Percentiles rank a stretch among this genome's conserved stretches.
phyloP scores from a whole-genome alignment of 441 rosid genomes.

The Pelargonium hybrid region DNA sequence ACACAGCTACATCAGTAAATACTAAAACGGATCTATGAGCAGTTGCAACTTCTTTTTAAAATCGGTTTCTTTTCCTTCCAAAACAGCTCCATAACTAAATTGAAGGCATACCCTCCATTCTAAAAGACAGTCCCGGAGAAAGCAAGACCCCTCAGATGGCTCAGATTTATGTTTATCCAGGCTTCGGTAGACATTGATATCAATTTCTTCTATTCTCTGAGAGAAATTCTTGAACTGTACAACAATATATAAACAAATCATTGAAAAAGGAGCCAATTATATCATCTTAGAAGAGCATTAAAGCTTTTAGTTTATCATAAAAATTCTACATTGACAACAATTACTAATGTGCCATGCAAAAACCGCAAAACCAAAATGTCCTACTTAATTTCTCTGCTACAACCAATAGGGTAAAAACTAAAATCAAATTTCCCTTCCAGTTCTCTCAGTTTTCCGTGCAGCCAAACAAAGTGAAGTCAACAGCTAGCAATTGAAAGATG shows the following conservation, averaged over 20 bases:
- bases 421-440: neutral
- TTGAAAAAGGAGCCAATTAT: neutral
- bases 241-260: neutral
- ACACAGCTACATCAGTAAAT: neutral
- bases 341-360: neutral
- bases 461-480: neutral
- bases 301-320: neutral
- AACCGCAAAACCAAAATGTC: neutral
- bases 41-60: neutral
- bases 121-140: conserved; percentile 63
- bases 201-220: conserved; percentile 62
- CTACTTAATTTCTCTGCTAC: neutral
- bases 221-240: conserved; percentile 66
- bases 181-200: conserved; percentile 59
- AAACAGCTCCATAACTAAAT: neutral
- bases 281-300: neutral
- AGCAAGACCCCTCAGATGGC: conserved; percentile 77
- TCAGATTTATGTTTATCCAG: conserved; percentile 51
- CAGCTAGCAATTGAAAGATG: neutral
- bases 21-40: neutral
- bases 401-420: neutral
- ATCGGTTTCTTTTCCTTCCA: neutral
- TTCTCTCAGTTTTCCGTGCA: neutral
- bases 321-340: neutral
- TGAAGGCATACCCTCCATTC: conserved; percentile 79